Evolutionary conservation across 345 rosid species (phyloP).

Genomic region (Brassica nigra): DNA sequence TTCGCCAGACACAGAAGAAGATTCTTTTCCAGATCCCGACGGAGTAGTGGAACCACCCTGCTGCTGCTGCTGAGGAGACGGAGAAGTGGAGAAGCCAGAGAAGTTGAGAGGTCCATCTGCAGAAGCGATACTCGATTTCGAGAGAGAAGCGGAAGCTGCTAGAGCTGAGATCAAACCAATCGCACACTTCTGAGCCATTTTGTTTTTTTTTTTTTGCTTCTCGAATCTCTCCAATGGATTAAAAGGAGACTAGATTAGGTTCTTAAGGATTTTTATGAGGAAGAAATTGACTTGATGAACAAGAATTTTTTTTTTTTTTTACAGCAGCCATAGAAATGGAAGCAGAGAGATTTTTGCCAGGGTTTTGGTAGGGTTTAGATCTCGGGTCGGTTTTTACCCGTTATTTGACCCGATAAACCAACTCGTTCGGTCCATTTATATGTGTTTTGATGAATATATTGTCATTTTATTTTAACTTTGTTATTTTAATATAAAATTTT

Average conservation of each 20-base stretch:
- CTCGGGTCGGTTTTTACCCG: conserved; percentile 37
- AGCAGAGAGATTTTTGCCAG: conserved; percentile 18
- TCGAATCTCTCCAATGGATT: neutral
- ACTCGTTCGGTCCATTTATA: neutral
- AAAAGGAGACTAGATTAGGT: neutral
- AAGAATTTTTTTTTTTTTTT: conserved; percentile 35
- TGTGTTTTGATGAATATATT: neutral
- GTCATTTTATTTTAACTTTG: neutral
- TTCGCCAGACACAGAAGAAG: conserved; percentile 12
- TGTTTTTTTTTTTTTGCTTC: neutral
- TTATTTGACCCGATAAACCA: conserved; percentile 14
- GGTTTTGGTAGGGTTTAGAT: conserved; percentile 59
- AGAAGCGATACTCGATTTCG: conserved; percentile 43
- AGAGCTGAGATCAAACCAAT: conserved; percentile 65
- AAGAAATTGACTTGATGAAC: conserved; percentile 36
- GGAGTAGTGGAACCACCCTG: conserved; percentile 28
- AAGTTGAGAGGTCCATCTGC: conserved; percentile 76
- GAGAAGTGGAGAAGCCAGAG: conserved; percentile 43
- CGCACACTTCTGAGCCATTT: conserved; percentile 66
- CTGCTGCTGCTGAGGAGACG: conserved; percentile 41
- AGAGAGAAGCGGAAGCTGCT: conserved; percentile 61
- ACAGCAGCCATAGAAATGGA: conserved; percentile 25
- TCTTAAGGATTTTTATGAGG: conserved; percentile 5
- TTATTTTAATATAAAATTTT: neutral
- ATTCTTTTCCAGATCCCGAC: conserved; percentile 39